Conservation (phyloP, 306 rosid species). For the Cucurbita pepo region DNA sequence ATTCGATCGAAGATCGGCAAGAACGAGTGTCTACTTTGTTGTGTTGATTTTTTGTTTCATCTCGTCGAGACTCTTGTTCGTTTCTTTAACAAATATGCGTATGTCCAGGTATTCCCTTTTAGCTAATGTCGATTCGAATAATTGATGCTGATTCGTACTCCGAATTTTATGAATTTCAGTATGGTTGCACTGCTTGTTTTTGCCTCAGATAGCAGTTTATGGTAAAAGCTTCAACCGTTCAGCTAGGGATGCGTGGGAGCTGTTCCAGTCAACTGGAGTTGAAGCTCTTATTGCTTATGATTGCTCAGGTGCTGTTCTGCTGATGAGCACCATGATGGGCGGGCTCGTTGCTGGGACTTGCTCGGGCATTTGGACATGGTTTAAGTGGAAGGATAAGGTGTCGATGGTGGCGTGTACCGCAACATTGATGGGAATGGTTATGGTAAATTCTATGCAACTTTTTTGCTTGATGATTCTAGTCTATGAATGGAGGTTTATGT, state of each 20-base stretch:
- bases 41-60: conserved; percentile 92
- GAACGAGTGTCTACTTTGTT: conserved; percentile 89
- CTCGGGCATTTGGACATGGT: conserved; percentile 88
- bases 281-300: conserved; percentile 88
- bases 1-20: conserved; percentile 84
- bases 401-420: conserved; percentile 89
- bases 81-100: conserved; percentile 95
- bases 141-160: background rate
- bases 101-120: conserved; percentile 60
- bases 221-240: conserved; percentile 89
- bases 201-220: conserved; percentile 68
- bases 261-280: conserved; percentile 94
- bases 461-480: background rate
- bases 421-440: conserved; percentile 89
- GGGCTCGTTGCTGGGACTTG: conserved; percentile 92
- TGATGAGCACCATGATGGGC: conserved; percentile 77
- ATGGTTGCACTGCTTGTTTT: conserved; percentile 1
- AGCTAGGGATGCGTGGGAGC: conserved; percentile 99
- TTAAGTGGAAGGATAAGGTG: conserved; percentile 56
- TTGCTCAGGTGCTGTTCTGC: conserved; percentile 88
- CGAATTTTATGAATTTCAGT: background rate
- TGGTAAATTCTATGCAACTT: conserved; percentile 34
- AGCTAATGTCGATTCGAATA: background rate
- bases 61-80: conserved; percentile 96
- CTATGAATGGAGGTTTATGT: background rate